These are phyloP conservation scores for Fomitopsis pulvina DNA, from an alignment of 768 basidiomycete species.

Conservation along the genomic window DNA sequence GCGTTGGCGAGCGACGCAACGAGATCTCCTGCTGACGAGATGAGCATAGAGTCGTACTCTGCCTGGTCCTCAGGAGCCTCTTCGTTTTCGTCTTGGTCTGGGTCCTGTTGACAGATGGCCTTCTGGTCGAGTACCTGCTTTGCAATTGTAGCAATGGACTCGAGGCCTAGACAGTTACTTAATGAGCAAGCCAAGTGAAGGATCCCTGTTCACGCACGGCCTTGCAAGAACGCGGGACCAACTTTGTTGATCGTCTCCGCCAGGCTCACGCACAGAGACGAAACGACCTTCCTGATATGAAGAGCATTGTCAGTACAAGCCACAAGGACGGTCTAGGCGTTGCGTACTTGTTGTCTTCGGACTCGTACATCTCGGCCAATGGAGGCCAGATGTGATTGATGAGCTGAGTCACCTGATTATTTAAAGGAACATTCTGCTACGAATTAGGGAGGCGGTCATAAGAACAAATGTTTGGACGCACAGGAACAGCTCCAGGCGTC, in stretches of 20 bases:
- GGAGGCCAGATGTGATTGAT: constrained; percentile 67
- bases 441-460: neutral
- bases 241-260: constrained; percentile 90
- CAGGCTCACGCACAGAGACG: constrained; percentile 80
- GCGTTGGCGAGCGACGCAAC: constrained; percentile 83
- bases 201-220: constrained; percentile 59
- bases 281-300: constrained; percentile 69
- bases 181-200: neutral
- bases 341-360: constrained; percentile 90
- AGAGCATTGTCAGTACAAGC: constrained; percentile 18
- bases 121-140: constrained; percentile 88
- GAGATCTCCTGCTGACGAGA: constrained; percentile 91
- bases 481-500: constrained; percentile 63
- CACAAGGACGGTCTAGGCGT: constrained; percentile 29
- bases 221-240: constrained; percentile 80
- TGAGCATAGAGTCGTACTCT: constrained; percentile 94
- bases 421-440: constrained; percentile 35
- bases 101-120: constrained; percentile 93
- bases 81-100: constrained; percentile 84
- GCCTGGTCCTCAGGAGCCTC: constrained; percentile 86
- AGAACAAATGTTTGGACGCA: constrained; percentile 29
- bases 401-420: constrained; percentile 69
- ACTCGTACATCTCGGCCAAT: constrained; percentile 83
- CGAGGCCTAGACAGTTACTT: constrained; percentile 69
- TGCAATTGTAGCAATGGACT: constrained; percentile 74